Percentiles rank a stretch among this genome's conserved stretches.
phyloP scores from a whole-genome alignment of 169 alveolate species.

The Sarcocystis neurona region DNA sequence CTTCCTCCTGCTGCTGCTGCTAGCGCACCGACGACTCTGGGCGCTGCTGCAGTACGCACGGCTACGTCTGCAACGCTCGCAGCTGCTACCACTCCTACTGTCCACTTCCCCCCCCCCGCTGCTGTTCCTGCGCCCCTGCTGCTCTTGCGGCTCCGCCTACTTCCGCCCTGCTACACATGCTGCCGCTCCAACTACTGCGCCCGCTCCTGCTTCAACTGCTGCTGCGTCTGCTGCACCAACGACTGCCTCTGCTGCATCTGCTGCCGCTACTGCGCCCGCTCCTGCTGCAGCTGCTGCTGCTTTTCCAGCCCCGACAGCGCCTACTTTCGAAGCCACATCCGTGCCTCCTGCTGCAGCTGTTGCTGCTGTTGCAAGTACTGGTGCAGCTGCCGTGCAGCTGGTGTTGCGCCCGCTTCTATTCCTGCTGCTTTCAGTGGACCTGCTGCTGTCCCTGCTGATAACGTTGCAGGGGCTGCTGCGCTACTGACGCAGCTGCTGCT shows the following conservation, averaged over 20 bases:
- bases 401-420: not conserved
- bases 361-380: too few relatives aligned
- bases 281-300: not conserved
- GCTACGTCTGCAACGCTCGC: not conserved
- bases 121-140: not conserved
- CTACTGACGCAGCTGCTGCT: too few relatives aligned
- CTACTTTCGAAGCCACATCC: slow-evolving; percentile 8
- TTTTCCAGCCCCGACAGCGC: not conserved
- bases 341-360: slow-evolving; percentile 6
- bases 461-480: too few relatives aligned
- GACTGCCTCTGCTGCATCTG: not conserved
- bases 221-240: not conserved
- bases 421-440: too few relatives aligned
- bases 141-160: not conserved
- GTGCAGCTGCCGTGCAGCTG: too few relatives aligned
- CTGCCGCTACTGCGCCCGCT: not conserved
- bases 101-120: not conserved
- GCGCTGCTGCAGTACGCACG: slow-evolving; percentile 28
- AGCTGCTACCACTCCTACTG: not conserved
- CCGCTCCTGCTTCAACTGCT: not conserved
- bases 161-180: not conserved
- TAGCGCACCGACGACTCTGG: not conserved
- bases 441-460: too few relatives aligned
- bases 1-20: slow-evolving; percentile 6
- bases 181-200: not conserved